Conservation (phyloP, 345 rosid species). For the Citrus inodora region DNA sequence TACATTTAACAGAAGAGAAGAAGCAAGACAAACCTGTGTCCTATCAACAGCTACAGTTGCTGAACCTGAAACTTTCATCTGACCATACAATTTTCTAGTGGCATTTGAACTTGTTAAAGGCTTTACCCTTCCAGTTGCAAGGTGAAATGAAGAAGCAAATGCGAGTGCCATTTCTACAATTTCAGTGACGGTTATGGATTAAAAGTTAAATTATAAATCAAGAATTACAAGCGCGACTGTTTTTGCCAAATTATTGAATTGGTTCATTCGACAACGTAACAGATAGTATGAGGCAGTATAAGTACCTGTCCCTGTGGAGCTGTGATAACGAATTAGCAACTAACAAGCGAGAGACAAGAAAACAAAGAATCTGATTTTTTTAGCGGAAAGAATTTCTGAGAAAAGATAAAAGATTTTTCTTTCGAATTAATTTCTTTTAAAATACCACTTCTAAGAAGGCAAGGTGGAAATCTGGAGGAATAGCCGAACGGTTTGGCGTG, state of each 20-base stretch:
- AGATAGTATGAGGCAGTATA: background rate
- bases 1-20: background rate
- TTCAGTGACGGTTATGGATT: background rate
- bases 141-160: constrained; percentile 36
- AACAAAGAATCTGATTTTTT: background rate
- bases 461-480: background rate
- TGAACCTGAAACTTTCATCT: constrained; percentile 33
- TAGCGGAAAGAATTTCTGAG: background rate
- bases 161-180: constrained; percentile 36
- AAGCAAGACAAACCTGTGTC: constrained; percentile 35
- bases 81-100: constrained; percentile 18
- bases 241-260: background rate
- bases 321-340: too few species aligned
- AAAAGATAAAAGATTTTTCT: background rate
- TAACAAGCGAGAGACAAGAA: background rate
- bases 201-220: background rate
- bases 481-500: background rate
- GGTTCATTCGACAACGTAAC: background rate
- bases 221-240: background rate
- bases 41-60: constrained; percentile 39
- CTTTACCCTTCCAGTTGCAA: constrained; percentile 23
- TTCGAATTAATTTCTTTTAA: too few species aligned
- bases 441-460: background rate
- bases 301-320: too few species aligned
- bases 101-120: constrained; percentile 19